A percentile compares a stretch with the other conserved stretches of the same genome.
Conservation (phyloP, 2,329 filamentous ascomycete genomes). For the Chlorencoelia australis region DNA sequence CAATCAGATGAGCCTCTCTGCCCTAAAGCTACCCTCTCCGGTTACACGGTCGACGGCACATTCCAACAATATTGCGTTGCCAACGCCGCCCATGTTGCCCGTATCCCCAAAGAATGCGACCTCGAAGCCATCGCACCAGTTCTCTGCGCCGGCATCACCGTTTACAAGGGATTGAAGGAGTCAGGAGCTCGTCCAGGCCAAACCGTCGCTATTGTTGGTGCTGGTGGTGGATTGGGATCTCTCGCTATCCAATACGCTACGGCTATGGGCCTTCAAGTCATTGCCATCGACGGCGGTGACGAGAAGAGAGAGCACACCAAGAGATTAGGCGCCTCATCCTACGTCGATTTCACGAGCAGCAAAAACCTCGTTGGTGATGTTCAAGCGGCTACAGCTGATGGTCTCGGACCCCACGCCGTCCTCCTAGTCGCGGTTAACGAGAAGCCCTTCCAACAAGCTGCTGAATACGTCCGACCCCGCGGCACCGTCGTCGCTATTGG, state of each 20-base stretch:
- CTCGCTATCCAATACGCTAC: slow-evolving; percentile 80
- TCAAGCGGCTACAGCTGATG: slow-evolving; percentile 68
- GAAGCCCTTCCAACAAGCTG: slow-evolving; percentile 92
- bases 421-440: slow-evolving; percentile 78
- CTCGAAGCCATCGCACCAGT: slow-evolving; percentile 73
- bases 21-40: slow-evolving; percentile 62
- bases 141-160: slow-evolving; percentile 76
- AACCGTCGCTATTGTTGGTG: slow-evolving; percentile 75
- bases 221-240: slow-evolving; percentile 71
- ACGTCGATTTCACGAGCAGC: slow-evolving; percentile 69
- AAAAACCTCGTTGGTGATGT: slow-evolving; percentile 78
- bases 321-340: slow-evolving; percentile 60
- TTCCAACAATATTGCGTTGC: slow-evolving; percentile 91
- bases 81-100: slow-evolving; percentile 76
- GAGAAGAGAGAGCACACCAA: slow-evolving; percentile 68
- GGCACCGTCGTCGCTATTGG: slow-evolving; percentile 85
- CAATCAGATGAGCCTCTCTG: slow-evolving; percentile 77
- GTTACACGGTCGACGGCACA: slow-evolving; percentile 84
- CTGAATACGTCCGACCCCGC: slow-evolving; percentile 71
- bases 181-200: slow-evolving; percentile 65
- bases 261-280: slow-evolving; percentile 74
- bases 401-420: slow-evolving; percentile 77
- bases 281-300: slow-evolving; percentile 74
- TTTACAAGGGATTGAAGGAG: slow-evolving; percentile 88
- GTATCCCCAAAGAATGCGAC: slow-evolving; percentile 65